Percentiles rank a stretch among this genome's conserved stretches.
These are phyloP conservation scores for Chytridiales sp. DNA, from an alignment of 371 early-diverging fungal species.

Conservation along the genomic window DNA sequence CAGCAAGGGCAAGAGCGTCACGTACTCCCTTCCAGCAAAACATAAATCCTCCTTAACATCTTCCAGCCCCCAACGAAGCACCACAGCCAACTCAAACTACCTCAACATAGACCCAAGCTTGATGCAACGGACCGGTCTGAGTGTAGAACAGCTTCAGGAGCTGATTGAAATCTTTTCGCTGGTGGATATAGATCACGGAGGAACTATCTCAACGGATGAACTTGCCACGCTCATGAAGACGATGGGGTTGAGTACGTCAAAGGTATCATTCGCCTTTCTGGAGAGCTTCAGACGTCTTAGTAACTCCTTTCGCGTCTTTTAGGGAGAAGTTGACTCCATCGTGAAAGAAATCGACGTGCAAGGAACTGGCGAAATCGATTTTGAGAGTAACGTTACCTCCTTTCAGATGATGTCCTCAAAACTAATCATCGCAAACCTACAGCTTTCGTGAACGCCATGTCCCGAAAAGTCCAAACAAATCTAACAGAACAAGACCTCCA, in stretches of 20 bases:
- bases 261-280: no score
- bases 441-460: constrained; percentile 50
- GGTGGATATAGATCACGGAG: constrained; percentile 53
- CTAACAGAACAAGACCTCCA: constrained; percentile 40
- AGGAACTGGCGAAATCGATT: constrained; percentile 51
- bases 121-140: constrained; percentile 37
- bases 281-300: not conserved
- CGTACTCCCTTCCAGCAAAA: not conserved
- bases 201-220: constrained; percentile 51
- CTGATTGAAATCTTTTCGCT: constrained; percentile 50
- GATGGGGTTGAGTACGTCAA: constrained; percentile 41
- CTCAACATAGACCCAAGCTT: constrained; percentile 35
- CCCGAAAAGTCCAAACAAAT: constrained; percentile 43
- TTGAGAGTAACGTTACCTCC: constrained; percentile 37
- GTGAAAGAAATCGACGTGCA: constrained; percentile 47
- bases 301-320: not conserved
- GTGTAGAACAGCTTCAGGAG: constrained; percentile 40
- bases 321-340: constrained; percentile 49
- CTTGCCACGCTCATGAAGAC: constrained; percentile 49
- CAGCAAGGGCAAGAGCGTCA: no score
- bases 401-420: constrained; percentile 9
- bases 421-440: constrained; percentile 3
- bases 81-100: not conserved
- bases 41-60: not conserved
- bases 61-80: not conserved